Conservation (phyloP, 2,329 filamentous ascomycete genomes). For the Aspergillus latus region DNA sequence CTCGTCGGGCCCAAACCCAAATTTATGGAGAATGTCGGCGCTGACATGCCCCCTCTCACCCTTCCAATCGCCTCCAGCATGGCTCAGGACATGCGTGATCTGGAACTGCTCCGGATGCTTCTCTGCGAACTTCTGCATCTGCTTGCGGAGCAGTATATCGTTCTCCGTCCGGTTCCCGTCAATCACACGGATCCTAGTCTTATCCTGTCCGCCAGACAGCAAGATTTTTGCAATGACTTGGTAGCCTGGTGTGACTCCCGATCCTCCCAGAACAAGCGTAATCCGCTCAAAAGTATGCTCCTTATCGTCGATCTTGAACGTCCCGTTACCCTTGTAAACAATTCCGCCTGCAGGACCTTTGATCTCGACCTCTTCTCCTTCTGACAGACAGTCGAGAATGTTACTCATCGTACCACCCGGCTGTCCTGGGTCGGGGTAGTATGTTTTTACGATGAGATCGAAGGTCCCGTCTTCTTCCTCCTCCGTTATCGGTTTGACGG, state of each 20-base stretch:
- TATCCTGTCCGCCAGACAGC: constrained; percentile 41
- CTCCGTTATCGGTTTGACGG: constrained; percentile 20
- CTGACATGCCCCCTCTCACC: not conserved
- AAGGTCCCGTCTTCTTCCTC: constrained; percentile 40
- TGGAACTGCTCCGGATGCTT: constrained; percentile 13
- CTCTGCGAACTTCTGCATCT: constrained; percentile 12
- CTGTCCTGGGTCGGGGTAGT: constrained; percentile 49
- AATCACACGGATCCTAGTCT: constrained; percentile 25
- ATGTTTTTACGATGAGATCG: constrained; percentile 53
- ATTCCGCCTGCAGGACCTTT: constrained; percentile 55
- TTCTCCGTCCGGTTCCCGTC: constrained; percentile 11
- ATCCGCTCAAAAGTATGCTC: constrained; percentile 46
- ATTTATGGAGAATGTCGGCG: not conserved
- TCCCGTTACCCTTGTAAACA: constrained; percentile 48
- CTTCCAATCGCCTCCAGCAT: constrained; percentile 18
- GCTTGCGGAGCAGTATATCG: constrained; percentile 15
- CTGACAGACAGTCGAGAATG: constrained; percentile 52
- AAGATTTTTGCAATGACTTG: constrained; percentile 50
- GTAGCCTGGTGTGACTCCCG: constrained; percentile 55
- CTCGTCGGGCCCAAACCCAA: constrained; percentile 39
- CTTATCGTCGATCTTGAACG: constrained; percentile 48
- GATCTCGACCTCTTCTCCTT: constrained; percentile 53
- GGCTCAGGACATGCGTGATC: constrained; percentile 17
- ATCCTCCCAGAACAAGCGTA: constrained; percentile 52
- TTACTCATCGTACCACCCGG: constrained; percentile 57